Base-by-base conservation (phyloP, 345 rosid species). In the Luvunga scandens region DNA sequence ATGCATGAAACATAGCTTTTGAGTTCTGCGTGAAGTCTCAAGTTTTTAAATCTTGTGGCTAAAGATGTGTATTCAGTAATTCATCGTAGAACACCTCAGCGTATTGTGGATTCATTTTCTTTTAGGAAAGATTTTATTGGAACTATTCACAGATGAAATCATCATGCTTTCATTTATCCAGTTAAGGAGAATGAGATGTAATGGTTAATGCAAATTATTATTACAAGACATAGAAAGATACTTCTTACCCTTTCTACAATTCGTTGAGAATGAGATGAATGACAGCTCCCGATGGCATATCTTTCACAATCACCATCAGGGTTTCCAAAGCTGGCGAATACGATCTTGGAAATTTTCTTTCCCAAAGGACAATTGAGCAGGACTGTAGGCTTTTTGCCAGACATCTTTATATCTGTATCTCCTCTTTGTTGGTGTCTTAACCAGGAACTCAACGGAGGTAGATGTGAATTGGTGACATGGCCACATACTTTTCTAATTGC, bases 241-340 rank as follows among this genome's bases (percentile, higher is more conserved):
- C n/a, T n/a, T 14, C 70, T 34, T 53, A 79, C 75, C 74, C 22
- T 77, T 39, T 81, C 79, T 25, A 76, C 64, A 28, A 7, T 63
- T 66, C 77, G 75, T 59, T 12, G 36, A 53, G 75, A 30, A 60
- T 42, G 24, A 27, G 73, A 61, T 16, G 74, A 62, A 63, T 81
- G 84, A 18, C 78, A 81, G 77, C 84, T 77, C 39, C 84, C 81
- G 1, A 30, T 69, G 27, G 75, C 73, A 38, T 77, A 69, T 38
- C 62, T 73, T 68, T 61, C 57, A 73, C 81, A 73, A n/a, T 81
- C 62, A 73, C 81, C 84, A 9, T 4, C 34, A 16, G 87, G 78
- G 48, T 53, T 82, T 64, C 84, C 82, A 67, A 75, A 82, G 80
- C 85, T 80, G 71, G 84, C 68, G 65, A 82, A 85, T 25, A 80